Conservation (phyloP, 2,329 filamentous ascomycete genomes). For the Tolypocladium amazonense region DNA sequence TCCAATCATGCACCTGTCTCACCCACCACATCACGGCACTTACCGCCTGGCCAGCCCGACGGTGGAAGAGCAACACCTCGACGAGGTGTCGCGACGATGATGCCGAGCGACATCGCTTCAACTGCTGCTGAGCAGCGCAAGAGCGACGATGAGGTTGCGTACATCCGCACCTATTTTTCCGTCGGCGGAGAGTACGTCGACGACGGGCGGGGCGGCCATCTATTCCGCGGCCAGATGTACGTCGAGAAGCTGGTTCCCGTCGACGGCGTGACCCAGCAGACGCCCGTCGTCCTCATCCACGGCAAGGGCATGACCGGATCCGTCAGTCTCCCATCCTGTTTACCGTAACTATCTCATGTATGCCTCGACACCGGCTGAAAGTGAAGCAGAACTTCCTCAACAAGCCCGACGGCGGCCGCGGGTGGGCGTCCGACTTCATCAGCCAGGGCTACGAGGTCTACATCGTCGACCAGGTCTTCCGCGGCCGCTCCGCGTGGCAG, state of each 20-base stretch:
- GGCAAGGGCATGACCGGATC: constrained; percentile 30
- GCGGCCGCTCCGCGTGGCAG: constrained; percentile 33
- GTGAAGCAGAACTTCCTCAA: constrained; percentile 24
- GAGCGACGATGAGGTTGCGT: not conserved
- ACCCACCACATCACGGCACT: too few relatives aligned
- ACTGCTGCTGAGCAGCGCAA: not conserved
- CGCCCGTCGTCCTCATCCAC: constrained; percentile 31
- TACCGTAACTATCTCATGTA: not conserved
- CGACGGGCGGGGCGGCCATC: constrained; percentile 17
- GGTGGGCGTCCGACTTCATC: constrained; percentile 38
- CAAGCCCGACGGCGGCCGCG: constrained; percentile 22
- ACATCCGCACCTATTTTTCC: constrained; percentile 21
- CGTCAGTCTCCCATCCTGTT: constrained; percentile 11
- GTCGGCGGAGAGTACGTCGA: constrained; percentile 23
- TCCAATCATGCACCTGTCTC: too few relatives aligned
- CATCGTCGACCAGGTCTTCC: constrained; percentile 33
- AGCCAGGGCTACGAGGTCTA: constrained; percentile 34
- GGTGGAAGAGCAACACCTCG: too few relatives aligned
- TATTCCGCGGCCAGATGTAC: constrained; percentile 37
- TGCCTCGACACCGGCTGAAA: not conserved
- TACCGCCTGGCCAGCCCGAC: too few relatives aligned
- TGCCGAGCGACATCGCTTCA: not conserved
- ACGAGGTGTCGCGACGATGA: not conserved
- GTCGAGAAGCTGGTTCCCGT: constrained; percentile 35
- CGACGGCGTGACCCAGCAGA: constrained; percentile 9